Percentiles rank a stretch among this genome's conserved stretches.
phyloP scores from a whole-genome alignment of 2,329 filamentous ascomycete genomes.

The Diaporthe vaccinii region DNA sequence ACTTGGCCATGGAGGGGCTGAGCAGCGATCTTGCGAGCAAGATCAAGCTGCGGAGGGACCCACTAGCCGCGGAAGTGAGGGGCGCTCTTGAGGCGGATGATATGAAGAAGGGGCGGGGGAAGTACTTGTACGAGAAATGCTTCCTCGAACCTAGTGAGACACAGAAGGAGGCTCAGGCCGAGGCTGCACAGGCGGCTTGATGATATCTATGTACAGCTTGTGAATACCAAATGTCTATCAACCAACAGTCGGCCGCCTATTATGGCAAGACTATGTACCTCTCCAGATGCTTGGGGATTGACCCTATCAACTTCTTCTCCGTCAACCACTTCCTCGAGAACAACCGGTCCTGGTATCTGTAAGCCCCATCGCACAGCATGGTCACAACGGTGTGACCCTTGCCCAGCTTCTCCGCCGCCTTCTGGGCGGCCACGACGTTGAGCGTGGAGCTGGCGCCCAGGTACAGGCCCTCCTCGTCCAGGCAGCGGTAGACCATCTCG shows the following conservation, averaged over 20 bases:
- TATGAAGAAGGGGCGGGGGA: conserved; percentile 41
- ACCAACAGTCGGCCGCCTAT: conserved; percentile 24
- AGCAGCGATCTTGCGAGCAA: conserved; percentile 53
- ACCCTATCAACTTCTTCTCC: conserved; percentile 84
- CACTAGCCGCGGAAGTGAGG: conserved; percentile 47
- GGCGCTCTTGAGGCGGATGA: conserved; percentile 42
- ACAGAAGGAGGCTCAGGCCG: conserved; percentile 37
- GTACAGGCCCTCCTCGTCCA: conserved; percentile 97
- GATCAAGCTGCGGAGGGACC: conserved; percentile 45
- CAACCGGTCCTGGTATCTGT: conserved; percentile 92
- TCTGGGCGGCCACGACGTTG: conserved; percentile 95
- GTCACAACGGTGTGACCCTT: conserved; percentile 93
- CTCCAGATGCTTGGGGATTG: conserved; percentile 86
- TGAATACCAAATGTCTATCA: conserved; percentile 35
- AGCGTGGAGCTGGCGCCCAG: conserved; percentile 93
- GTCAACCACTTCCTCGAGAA: conserved; percentile 94
- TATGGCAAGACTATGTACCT: conserved; percentile 96
- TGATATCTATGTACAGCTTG: conserved; percentile 43
- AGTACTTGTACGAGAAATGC: conserved; percentile 50
- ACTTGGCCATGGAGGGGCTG: conserved; percentile 55
- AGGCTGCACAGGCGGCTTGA: conserved; percentile 21
- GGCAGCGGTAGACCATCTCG: conserved; percentile 95
- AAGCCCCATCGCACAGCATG: conserved; percentile 95
- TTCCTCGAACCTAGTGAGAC: conserved; percentile 43
- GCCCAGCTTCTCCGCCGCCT: conserved; percentile 91